A percentile compares a stretch with the other conserved stretches of the same genome.
These are phyloP conservation scores for Pharnaceum exiguum DNA, from an alignment of 148 eudicot species.

Conservation along the genomic window DNA sequence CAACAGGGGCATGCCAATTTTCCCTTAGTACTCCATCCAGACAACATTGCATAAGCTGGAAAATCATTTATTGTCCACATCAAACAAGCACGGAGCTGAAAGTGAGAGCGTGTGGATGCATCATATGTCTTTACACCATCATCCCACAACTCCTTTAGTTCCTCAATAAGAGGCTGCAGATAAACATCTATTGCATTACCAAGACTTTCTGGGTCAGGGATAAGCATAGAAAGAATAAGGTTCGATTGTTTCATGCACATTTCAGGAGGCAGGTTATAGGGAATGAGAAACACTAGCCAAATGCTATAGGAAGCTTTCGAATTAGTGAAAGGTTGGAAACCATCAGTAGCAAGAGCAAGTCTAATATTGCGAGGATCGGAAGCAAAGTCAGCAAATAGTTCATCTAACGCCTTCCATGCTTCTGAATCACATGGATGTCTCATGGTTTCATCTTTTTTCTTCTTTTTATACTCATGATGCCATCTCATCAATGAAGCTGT, in stretches of 20 bases:
- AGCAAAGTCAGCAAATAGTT: background rate
- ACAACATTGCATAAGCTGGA: slow-evolving; percentile 27
- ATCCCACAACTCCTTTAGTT: slow-evolving; percentile 22
- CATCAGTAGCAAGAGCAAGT: slow-evolving; percentile 19
- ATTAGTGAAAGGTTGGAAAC: slow-evolving; percentile 17
- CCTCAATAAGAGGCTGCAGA: slow-evolving; percentile 18
- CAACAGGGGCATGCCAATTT: slow-evolving; percentile 12
- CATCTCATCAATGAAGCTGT: background rate
- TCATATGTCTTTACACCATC: slow-evolving; percentile 24
- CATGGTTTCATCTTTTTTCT: background rate
- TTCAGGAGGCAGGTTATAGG: slow-evolving; percentile 15
- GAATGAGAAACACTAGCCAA: slow-evolving; percentile 13
- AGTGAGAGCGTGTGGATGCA: slow-evolving; percentile 5
- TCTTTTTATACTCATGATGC: background rate
- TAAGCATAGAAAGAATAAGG: slow-evolving; percentile 15
- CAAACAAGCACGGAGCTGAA: slow-evolving; percentile 4
- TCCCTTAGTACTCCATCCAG: slow-evolving; percentile 17
- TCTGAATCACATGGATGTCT: background rate
- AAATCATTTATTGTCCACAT: slow-evolving; percentile 33
- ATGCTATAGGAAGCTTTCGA: slow-evolving; percentile 1
- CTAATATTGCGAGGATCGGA: background rate
- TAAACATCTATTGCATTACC: slow-evolving; percentile 22
- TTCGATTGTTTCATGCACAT: background rate
- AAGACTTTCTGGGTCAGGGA: slow-evolving; percentile 21
- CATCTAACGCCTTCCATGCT: background rate